Percentiles rank a stretch among this genome's conserved stretches.
Conservation (phyloP, 305 asterid genomes). For the Fraxinus angustifolia region DNA sequence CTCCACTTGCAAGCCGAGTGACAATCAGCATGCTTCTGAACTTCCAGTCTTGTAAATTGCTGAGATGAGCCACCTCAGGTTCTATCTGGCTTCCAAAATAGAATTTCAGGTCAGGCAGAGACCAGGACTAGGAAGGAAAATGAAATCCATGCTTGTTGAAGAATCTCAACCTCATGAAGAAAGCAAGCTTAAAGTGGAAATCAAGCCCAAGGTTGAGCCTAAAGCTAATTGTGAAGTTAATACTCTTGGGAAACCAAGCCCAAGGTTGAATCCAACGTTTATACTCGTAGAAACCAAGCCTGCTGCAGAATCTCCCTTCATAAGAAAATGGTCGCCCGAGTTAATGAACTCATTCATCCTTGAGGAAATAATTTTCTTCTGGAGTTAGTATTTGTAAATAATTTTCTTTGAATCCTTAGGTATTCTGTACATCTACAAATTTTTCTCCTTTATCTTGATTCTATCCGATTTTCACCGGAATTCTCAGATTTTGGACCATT, state of each 20-base stretch:
- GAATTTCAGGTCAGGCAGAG: constrained; percentile 27
- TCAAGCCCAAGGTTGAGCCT: not conserved
- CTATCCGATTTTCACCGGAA: not conserved
- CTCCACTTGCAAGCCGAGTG: constrained; percentile 67
- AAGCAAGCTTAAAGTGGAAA: not conserved
- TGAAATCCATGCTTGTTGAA: not conserved
- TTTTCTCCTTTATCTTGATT: not conserved
- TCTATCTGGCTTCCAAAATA: constrained; percentile 82
- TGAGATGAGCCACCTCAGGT: constrained; percentile 86
- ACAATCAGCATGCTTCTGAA: constrained; percentile 77
- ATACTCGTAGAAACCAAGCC: not conserved
- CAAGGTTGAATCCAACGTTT: not conserved
- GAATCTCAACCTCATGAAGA: not conserved
- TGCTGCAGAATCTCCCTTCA: not conserved
- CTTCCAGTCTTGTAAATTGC: constrained; percentile 91
- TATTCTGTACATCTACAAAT: not conserved
- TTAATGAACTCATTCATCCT: too few relatives aligned
- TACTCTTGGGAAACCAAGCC: not conserved
- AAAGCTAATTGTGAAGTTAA: not conserved
- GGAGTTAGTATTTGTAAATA: not conserved
- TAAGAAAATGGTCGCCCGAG: not conserved
- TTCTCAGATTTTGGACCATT: not conserved
- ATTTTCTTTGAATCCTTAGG: not conserved
- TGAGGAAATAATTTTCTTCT: not conserved
- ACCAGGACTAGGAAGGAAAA: not conserved